These are phyloP conservation scores for Boletus barrowsii DNA, from an alignment of 768 basidiomycete species.

Conservation along the genomic window DNA sequence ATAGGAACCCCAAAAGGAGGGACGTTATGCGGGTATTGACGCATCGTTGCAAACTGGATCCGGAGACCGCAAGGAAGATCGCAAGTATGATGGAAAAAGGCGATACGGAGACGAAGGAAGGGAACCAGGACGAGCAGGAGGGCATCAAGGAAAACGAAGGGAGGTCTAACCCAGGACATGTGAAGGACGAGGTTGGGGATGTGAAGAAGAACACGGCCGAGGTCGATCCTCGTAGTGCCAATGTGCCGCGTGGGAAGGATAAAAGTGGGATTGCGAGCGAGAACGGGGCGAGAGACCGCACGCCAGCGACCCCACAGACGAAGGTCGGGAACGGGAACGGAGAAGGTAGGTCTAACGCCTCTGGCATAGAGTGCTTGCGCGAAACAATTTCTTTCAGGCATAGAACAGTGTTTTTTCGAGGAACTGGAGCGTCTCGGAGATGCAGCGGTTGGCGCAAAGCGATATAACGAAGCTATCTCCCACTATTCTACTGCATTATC, in stretches of 20 bases:
- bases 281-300: not conserved
- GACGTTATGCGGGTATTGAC: constrained; percentile 18
- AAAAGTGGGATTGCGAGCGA: not conserved
- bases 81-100: constrained; percentile 21
- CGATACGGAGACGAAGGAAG: constrained; percentile 1
- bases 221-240: too few relatives aligned
- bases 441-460: too few relatives aligned
- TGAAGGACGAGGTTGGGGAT: not conserved
- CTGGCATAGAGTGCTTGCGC: too few relatives aligned
- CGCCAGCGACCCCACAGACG: not conserved
- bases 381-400: too few relatives aligned
- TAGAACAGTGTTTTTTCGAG: too few relatives aligned
- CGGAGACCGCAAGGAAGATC: constrained; percentile 22
- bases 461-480: too few relatives aligned
- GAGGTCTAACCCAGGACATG: not conserved
- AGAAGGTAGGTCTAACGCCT: too few relatives aligned
- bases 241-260: not conserved
- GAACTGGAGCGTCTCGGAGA: too few relatives aligned
- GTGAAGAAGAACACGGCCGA: not conserved
- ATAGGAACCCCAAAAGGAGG: constrained; percentile 12
- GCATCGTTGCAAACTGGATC: constrained; percentile 25
- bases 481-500: too few relatives aligned
- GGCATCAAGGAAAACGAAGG: not conserved
- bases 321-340: too few relatives aligned
- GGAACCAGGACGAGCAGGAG: not conserved